phyloP scores from a whole-genome alignment of 1,284 basidiomycete genomes.

The Pulchroboletus neoregius region DNA sequence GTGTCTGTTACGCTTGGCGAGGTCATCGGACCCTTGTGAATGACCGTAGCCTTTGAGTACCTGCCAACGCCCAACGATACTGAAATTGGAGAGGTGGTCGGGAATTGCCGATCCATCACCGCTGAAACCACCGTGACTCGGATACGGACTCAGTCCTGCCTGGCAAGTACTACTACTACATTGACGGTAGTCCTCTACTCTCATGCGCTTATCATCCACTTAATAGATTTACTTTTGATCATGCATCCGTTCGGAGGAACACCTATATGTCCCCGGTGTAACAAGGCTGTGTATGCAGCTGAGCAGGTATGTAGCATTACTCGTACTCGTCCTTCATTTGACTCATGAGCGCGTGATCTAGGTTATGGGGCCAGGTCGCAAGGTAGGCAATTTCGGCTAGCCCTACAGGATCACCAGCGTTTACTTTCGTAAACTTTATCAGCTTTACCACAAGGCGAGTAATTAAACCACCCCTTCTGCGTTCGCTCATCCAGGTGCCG shows the following conservation, averaged over 20 bases:
- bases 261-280: constrained; percentile 62
- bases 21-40: too few species aligned
- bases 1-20: too few species aligned
- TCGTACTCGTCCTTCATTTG: constrained; percentile 2
- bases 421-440: constrained; percentile 6
- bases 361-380: constrained; percentile 77
- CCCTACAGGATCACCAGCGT: constrained; percentile 2
- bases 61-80: too few species aligned
- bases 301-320: constrained; percentile 56
- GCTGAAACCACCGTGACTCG: constrained; percentile 2
- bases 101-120: constrained; percentile 22
- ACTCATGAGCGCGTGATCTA: constrained; percentile 30
- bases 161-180: constrained; percentile 13
- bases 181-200: neutral
- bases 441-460: constrained; percentile 75
- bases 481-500: constrained; percentile 7
- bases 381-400: constrained; percentile 44
- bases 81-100: constrained; percentile 1
- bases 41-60: too few species aligned
- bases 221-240: constrained; percentile 5
- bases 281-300: constrained; percentile 71
- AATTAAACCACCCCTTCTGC: constrained; percentile 6
- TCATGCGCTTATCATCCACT: constrained; percentile 4
- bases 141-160: too few species aligned
- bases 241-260: constrained; percentile 69